Conservation (phyloP, 441 rosid genomes). For the Iberis amara region DNA sequence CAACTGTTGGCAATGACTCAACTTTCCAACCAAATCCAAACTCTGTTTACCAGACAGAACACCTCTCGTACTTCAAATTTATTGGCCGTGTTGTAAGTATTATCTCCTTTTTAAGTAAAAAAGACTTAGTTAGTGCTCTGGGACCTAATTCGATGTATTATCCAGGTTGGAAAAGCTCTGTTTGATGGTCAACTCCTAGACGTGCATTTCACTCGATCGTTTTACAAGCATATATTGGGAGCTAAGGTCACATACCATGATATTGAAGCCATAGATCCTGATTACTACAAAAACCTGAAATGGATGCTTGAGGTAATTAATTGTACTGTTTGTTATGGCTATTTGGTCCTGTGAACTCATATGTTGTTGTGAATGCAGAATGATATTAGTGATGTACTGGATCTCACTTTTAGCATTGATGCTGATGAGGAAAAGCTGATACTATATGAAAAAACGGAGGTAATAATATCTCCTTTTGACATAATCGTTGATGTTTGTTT, state of each 20-base stretch:
- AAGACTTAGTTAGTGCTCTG: background rate
- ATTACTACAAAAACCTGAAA: constrained; percentile 72
- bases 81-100: constrained; percentile 92
- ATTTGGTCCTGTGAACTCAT: too few relatives aligned
- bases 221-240: constrained; percentile 92
- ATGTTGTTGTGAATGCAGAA: constrained; percentile 44
- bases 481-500: background rate
- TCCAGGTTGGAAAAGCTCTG: constrained; percentile 90
- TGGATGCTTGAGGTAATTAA: constrained; percentile 89
- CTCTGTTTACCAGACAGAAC: constrained; percentile 93
- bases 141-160: constrained; percentile 16
- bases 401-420: constrained; percentile 89
- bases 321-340: too few relatives aligned
- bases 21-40: constrained; percentile 98
- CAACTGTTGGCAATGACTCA: constrained; percentile 93
- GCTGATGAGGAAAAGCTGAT: constrained; percentile 96
- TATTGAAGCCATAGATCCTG: constrained; percentile 96
- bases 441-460: constrained; percentile 75
- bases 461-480: constrained; percentile 5
- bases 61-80: constrained; percentile 94
- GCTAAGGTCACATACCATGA: constrained; percentile 88
- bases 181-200: constrained; percentile 92
- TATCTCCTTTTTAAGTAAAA: background rate
- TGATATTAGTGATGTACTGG: constrained; percentile 69
- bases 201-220: constrained; percentile 94